Evolutionary conservation across 306 rosid species (phyloP).

Genomic region (Acacia acuminata): DNA sequence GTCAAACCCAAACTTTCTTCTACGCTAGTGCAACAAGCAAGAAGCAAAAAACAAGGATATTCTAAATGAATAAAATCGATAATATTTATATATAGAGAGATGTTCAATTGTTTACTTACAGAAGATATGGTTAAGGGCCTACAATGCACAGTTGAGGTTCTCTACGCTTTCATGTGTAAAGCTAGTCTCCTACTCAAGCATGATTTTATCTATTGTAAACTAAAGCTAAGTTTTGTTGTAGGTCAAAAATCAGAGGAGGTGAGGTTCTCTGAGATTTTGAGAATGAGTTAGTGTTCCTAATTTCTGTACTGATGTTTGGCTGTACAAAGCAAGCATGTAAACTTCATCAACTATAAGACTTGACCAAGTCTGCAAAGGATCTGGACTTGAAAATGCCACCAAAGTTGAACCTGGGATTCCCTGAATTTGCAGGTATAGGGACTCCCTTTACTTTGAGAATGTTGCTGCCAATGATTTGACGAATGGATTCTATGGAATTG

Average conservation of each 20-base stretch:
- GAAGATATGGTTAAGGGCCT: background rate
- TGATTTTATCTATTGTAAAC: conserved; percentile 42
- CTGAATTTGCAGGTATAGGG: conserved; percentile 51
- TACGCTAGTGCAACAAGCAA: background rate
- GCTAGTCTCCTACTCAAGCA: conserved; percentile 30
- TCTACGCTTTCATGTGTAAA: conserved; percentile 36
- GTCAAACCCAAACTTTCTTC: background rate
- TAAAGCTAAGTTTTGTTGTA: background rate
- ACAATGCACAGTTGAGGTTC: conserved; percentile 25
- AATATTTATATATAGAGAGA: conserved; percentile 28
- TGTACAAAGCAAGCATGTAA: conserved; percentile 38
- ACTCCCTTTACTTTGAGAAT: conserved; percentile 88
- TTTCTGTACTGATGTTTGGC: conserved; percentile 35
- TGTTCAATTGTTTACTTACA: background rate
- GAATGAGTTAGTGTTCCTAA: conserved; percentile 35
- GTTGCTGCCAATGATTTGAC: conserved; percentile 78
- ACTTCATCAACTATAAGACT: conserved; percentile 65
- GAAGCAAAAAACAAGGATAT: background rate
- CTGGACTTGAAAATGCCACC: conserved; percentile 90
- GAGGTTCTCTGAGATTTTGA: conserved; percentile 21
- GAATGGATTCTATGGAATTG: conserved; percentile 72
- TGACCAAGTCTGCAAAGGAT: conserved; percentile 81
- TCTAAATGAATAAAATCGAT: background rate
- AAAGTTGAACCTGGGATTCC: conserved; percentile 76
- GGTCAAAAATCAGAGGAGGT: background rate